Evolutionary conservation across 1,284 basidiomycete genomes (phyloP), one percentile per base, ranked within the genome.

Genomic region (Rhodotorula sp.): DNA sequence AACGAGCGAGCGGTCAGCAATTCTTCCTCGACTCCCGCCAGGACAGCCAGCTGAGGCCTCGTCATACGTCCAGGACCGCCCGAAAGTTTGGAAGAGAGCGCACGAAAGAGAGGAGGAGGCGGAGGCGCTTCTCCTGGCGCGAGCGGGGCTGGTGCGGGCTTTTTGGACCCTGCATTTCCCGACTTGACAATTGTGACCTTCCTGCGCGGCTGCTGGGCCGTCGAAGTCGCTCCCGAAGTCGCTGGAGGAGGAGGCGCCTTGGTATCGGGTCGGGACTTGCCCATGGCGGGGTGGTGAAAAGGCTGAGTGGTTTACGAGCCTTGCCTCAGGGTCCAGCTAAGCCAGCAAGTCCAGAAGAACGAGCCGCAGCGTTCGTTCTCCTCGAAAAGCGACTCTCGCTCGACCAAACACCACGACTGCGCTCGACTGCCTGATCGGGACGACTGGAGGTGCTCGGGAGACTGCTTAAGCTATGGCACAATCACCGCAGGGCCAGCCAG

Each of bases 121-220:
- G 79, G 71, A 7, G 78, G 76, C 10, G 66, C 44, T 62, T 75
- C 63, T 11, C 68, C 70, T 1, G 75, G 71, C 29, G 77, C 74
- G 29, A 72, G 76, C 47, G 72, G 70, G 5, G 62, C 61, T 32
- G 83, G 83, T 29, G 82, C 67, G 32, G 82, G 73, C 78, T 91
- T 92, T 49, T 86, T 85, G 0, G 89, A 90, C 53, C 90, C 90
- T 24, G 90, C 89, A 80, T 92, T 92, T 55, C 91, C 91, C 64
- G 89, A 89, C 78, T 89, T 90, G 71, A 93, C 87, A 56, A 93
- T 90, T 75, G 82, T 81, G 34, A 56, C 51, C 55, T 74, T 71
- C 39, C 65, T 59, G 19, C 62, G 62, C 0, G 59, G 47, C n/a
- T 52, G 36, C 17, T 59, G 64, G 17, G 52, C 49, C n/a, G 29